A percentile compares a stretch with the other conserved stretches of the same genome.
phyloP scores from a whole-genome alignment of 108 stramenopile genomes.

The Cylindrotheca closterium region DNA sequence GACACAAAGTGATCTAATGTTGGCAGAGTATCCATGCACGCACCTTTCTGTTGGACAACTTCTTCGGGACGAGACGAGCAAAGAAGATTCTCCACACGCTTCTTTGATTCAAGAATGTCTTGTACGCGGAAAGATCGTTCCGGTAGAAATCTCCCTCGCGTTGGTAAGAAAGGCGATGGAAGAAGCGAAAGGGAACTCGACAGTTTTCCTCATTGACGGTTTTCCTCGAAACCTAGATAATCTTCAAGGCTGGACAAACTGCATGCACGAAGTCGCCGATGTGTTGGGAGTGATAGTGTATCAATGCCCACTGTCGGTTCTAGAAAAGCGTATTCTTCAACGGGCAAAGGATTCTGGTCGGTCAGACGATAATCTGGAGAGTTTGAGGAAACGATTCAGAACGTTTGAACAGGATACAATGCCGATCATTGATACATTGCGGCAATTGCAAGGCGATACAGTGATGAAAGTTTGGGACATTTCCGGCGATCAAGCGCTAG shows the following conservation, averaged over 20 bases:
- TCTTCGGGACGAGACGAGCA: constrained; percentile 70
- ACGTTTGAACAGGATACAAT: constrained; percentile 82
- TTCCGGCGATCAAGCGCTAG: constrained; percentile 57
- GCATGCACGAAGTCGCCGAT: constrained; percentile 53
- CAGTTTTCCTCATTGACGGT: constrained; percentile 94
- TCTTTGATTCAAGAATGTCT: constrained; percentile 82
- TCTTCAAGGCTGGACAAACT: constrained; percentile 77
- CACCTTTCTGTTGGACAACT: constrained; percentile 96
- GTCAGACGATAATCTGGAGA: constrained; percentile 91
- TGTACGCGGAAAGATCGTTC: constrained; percentile 91
- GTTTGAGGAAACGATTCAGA: constrained; percentile 81
- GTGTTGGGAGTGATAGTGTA: constrained; percentile 81
- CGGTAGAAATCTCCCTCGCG: constrained; percentile 88
- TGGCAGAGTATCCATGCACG: constrained; percentile 74
- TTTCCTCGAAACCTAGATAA: constrained; percentile 97
- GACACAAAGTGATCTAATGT: constrained; percentile 83
- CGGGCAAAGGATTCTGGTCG: constrained; percentile 88
- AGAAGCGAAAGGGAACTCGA: constrained; percentile 39
- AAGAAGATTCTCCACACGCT: constrained; percentile 68
- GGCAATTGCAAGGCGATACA: constrained; percentile 30
- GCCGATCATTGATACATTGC: constrained; percentile 74
- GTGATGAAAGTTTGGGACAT: constrained; percentile 57
- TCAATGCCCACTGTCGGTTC: constrained; percentile 84
- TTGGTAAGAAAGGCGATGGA: constrained; percentile 86
- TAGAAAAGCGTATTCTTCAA: constrained; percentile 76